Evolutionary conservation across 257 asterid species (phyloP), one percentile per base, ranked within the genome.

Genomic region (Solanum chmielewskii): DNA sequence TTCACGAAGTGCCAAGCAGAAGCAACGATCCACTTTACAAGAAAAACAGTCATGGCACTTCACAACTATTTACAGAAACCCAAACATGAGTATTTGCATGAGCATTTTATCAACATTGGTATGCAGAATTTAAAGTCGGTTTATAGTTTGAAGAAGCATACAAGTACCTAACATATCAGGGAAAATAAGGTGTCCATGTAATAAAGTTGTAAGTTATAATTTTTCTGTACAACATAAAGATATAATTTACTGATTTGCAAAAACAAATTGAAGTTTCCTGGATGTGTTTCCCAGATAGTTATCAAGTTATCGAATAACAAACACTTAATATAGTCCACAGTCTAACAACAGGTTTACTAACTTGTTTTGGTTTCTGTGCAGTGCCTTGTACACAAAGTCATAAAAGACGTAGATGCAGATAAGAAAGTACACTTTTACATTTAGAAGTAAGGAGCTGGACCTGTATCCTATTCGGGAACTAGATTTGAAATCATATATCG

Each of bases 391-490:
- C 42, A 47, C 25, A 47, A 47, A 78, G 31, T 20, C 66, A 4
- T 11, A 59, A 59, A 20, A 59, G 39, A 21, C 4, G 35, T 47
- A 47, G 62, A 80, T 29, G 68, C 68, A 27, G 66, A 80, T 27
- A 47, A 45, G 42, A 29, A 47, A 18, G 44, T 47, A 80, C 42
- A 78, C 68, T 47, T 80, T 3, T 47, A 80, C 25, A 47, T 27
- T 47, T 80, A 47, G 16, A 80, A 80, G 62, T 52, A 52, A 56
- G 68, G 68, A 47, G 68, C 68, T 45, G 62, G 31, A 97, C 99
- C 99, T 96, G 94, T 93, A 96, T 90, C 99, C 99, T 29, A 93
- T 91, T 81, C 99, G 98, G 23, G 99, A 93, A 90, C 99, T 97
- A 93, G 98, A 92, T 89, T 97, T 97, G 93, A 96, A 97, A 91